Evolutionary conservation across 2,329 filamentous ascomycete species (phyloP), one percentile per base, ranked within the genome.

Genomic region (Ascosphaera aggregata): DNA sequence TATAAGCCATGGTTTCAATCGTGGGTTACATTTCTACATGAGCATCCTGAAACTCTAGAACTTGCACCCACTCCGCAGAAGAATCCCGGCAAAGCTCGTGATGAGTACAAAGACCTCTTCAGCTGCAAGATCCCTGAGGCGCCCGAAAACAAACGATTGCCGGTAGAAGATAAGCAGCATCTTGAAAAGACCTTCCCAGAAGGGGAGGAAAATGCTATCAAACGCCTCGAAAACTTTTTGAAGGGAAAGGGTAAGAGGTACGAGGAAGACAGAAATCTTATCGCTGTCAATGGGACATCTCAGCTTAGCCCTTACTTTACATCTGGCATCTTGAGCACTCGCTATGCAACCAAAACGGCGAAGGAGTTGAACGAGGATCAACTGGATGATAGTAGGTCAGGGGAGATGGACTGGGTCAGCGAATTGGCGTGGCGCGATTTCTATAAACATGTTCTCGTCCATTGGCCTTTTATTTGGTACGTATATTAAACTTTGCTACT

Each of bases 381-480:
- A 41, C 64, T 92, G 1, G 70, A 82, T 43, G 69, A 62, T 1
- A 76, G 77, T 0, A 65, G 67, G 16, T 56, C 69, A 13, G 80
- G 79, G 0, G 75, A 80, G 41, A 62, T 67, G 38, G 63, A 65
- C 0, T 91, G 80, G 80, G 81, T 89, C 45, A 74, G 74, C 39
- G 81, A 91, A 54, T 65, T 91, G 2, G 81, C 80, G 0, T 89
- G 81, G 81, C 65, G 81, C 11, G 81, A 91, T 49, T 91, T 91
- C 50, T 91, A 91, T 59, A 81, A 76, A 49, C 80, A 89, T 52
- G 79, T 93, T 2, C 59, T 93, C 3, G 79, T 75, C 0, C 62
- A 85, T 43, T 92, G 81, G 80, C 85, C 85, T 0, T 85, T 84
- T 39, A 56, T 62, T 34, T 62, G 60, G 57, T 58, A 44, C 40